These are phyloP conservation scores for Nematocida minor DNA, from an alignment of 371 early-diverging fungal genomes.

Conservation along the genomic window DNA sequence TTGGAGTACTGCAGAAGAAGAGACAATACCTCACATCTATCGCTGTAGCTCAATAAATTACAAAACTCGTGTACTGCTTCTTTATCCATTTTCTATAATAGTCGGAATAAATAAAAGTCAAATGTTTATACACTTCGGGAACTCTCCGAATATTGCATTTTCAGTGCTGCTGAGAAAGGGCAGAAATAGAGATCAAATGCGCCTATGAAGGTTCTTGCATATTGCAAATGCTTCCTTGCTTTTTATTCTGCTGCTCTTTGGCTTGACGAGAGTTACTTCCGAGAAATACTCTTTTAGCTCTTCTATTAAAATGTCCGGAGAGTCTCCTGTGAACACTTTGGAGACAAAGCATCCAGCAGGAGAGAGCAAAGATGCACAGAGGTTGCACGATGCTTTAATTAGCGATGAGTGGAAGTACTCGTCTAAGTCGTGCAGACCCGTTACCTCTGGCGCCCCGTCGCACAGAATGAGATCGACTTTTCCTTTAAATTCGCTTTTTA, in stretches of 20 bases:
- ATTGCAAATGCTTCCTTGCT: slow-evolving; percentile 70
- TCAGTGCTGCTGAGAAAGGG: too few species aligned
- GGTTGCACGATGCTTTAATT: slow-evolving; percentile 73
- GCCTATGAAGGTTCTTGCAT: too few species aligned
- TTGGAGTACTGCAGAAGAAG: slow-evolving; percentile 12
- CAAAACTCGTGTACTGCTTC: neutral
- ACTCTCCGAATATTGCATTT: neutral
- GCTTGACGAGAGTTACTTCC: slow-evolving; percentile 79
- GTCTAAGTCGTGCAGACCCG: slow-evolving; percentile 94
- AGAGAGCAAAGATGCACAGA: slow-evolving; percentile 88
- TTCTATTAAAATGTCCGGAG: slow-evolving; percentile 74
- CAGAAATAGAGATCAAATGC: too few species aligned
- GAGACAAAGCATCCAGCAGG: slow-evolving; percentile 12
- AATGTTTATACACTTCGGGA: neutral
- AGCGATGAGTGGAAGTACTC: slow-evolving; percentile 93
- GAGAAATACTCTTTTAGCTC: slow-evolving; percentile 83
- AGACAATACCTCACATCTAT: slow-evolving; percentile 2
- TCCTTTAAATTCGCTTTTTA: slow-evolving; percentile 75
- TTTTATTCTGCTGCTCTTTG: slow-evolving; percentile 80
- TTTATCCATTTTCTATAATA: too few species aligned
- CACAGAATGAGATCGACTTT: slow-evolving; percentile 86
- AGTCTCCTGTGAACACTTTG: slow-evolving; percentile 68
- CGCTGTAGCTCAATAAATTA: neutral
- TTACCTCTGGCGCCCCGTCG: slow-evolving; percentile 96
- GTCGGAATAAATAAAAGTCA: neutral